Evolutionary conservation across 1,284 basidiomycete genomes (phyloP), one percentile per base, ranked within the genome.

Genomic region (Gymnopus androsaceus): DNA sequence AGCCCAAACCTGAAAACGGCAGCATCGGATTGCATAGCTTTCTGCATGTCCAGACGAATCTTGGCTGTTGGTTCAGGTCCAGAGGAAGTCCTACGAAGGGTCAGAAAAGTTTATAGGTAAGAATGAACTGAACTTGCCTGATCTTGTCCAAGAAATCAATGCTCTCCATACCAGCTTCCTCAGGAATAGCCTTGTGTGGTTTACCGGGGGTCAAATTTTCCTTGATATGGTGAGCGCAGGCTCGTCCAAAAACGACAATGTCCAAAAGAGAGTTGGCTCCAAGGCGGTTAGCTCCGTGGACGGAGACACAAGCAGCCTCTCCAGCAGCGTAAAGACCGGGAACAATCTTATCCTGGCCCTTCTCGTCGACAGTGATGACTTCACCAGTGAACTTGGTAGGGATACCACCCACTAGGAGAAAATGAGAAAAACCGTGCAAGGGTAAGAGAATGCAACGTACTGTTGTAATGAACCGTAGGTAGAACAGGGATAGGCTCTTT

Each of bases 191-290:
- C 77, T 94, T 94, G 80, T 98, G 97, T 14, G 95, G 88, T 72
- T 90, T 93, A 61, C 93, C 93, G 53, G 95, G 94, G 19, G 87
- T 85, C 58, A 94, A 81, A 54, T 83, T 98, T 64, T 98, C 94
- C 69, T 87, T 89, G 73, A 99, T 99, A 78, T 99, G 97, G 77
- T 97, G 93, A 51, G 97, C 97, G 69, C 93, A 96, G 19, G 97
- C 97, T 74, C 97, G 94, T 66, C 97, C 97, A 69, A 98, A 99
- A 66, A 99, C 97, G 72, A 99, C 97, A 68, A 99, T 98, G 74
- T 99, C 97, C 62, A 99, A 83, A 41, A 99, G 85, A 49, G 97
- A 99, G 83, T 99, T 99, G 72, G 97, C 97, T 66, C 97, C 97
- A 57, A 99, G 90, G 78, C 97, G 94, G 82, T 99, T 99, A 60